phyloP scores from a whole-genome alignment of 306 rosid species.

The Quercus ilex region DNA sequence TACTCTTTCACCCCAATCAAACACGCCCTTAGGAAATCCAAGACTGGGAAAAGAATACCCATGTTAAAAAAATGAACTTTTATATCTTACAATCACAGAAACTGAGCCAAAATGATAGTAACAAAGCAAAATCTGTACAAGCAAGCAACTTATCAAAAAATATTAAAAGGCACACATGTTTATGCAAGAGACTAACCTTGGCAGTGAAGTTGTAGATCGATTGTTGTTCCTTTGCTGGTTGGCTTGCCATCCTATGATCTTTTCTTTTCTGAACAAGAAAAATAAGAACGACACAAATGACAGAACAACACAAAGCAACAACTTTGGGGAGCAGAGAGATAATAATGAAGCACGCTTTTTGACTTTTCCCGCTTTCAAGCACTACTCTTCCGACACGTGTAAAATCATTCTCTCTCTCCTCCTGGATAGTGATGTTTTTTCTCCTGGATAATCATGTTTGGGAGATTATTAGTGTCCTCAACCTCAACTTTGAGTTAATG shows the following conservation, averaged over 20 bases:
- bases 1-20: too few relatives aligned
- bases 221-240: conserved; percentile 26
- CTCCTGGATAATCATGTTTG: too few relatives aligned
- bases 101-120: not conserved
- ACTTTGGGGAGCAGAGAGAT: not conserved
- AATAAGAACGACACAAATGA: not conserved
- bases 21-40: not conserved
- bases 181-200: conserved; percentile 36
- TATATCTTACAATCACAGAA: not conserved
- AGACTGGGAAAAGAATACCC: not conserved
- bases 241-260: conserved; percentile 25
- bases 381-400: not conserved
- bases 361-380: not conserved
- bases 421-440: too few relatives aligned
- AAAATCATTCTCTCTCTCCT: too few relatives aligned
- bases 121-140: not conserved
- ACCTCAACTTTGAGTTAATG: too few relatives aligned
- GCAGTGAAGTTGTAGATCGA: conserved; percentile 44
- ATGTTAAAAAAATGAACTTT: not conserved
- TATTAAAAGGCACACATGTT: not conserved
- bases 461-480: too few relatives aligned
- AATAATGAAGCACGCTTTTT: not conserved
- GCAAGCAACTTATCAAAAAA: not conserved
- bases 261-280: not conserved
- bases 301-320: not conserved